Percentiles rank a stretch among this genome's conserved stretches.
Conservation (phyloP, 1,284 basidiomycete species). For the Cystobasidium slooffiae region DNA sequence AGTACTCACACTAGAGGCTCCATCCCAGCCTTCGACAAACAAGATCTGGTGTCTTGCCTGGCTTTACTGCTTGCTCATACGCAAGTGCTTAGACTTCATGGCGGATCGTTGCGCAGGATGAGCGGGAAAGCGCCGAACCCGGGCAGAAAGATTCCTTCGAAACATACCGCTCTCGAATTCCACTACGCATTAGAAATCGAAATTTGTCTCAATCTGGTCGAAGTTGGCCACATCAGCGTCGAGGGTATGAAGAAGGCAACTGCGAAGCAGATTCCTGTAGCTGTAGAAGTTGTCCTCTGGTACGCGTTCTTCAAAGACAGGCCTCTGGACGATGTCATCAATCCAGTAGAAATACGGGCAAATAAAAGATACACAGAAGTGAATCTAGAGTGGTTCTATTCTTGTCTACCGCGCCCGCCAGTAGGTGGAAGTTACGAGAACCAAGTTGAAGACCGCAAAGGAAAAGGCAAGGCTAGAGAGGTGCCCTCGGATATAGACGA, state of each 20-base stretch:
- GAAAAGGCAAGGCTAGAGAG: constrained; percentile 49
- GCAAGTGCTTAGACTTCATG: background rate
- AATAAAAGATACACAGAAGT: background rate
- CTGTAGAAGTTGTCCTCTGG: constrained; percentile 3
- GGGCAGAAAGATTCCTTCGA: background rate
- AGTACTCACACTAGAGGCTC: background rate
- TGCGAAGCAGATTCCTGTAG: background rate
- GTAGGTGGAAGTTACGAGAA: background rate
- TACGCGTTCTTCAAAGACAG: background rate
- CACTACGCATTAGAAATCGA: constrained; percentile 7
- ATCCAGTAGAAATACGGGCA: background rate
- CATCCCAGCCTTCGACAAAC: background rate
- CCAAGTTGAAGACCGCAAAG: constrained; percentile 20
- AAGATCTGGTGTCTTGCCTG: background rate
- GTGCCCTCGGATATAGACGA: constrained; percentile 5
- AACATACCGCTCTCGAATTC: constrained; percentile 1
- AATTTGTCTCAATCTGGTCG: background rate
- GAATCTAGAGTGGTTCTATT: constrained; percentile 37
- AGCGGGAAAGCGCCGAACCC: background rate
- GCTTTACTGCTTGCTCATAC: background rate
- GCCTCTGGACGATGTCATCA: background rate
- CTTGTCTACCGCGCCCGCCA: constrained; percentile 32
- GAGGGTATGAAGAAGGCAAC: constrained; percentile 2
- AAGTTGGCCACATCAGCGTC: background rate
- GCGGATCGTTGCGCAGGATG: background rate